Conservation (phyloP, 2,329 filamentous ascomycete genomes). For the Podosphaera fusca region DNA sequence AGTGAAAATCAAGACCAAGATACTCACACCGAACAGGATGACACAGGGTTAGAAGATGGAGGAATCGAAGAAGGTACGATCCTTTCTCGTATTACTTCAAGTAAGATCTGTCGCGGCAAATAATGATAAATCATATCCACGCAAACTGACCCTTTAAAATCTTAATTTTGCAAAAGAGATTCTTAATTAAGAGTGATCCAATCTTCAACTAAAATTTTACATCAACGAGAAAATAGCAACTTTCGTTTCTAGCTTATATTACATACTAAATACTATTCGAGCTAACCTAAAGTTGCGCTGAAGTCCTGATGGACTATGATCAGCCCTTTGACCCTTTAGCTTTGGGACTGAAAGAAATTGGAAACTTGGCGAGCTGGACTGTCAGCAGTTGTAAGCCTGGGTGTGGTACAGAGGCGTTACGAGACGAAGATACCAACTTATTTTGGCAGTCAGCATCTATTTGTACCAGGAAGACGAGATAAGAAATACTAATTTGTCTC, state of each 20-base stretch:
- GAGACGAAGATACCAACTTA: conserved; percentile 45
- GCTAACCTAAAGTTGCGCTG: conserved; percentile 3
- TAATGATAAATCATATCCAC: too few relatives aligned
- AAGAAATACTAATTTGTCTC: neutral
- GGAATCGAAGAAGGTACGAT: conserved; percentile 12
- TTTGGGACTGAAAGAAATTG: conserved; percentile 53
- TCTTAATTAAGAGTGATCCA: neutral
- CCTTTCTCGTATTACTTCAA: neutral
- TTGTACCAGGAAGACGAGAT: too few relatives aligned
- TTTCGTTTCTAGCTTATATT: neutral
- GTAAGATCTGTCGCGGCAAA: too few relatives aligned
- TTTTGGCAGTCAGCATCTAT: conserved; percentile 51
- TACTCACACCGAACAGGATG: conserved; percentile 5
- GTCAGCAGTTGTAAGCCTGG: conserved; percentile 65
- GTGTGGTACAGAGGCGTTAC: conserved; percentile 53
- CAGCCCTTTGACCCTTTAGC: conserved; percentile 25
- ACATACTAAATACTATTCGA: neutral
- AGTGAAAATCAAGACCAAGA: too few relatives aligned
- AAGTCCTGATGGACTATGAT: conserved; percentile 12
- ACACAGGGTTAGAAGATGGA: conserved; percentile 17
- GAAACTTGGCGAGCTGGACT: conserved; percentile 61
- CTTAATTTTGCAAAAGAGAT: neutral
- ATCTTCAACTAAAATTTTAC: neutral
- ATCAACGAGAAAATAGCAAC: neutral
- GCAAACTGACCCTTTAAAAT: too few relatives aligned